Evolutionary conservation across 371 early-diverging fungal species (phyloP).

Genomic region (Mucor mucedo): DNA sequence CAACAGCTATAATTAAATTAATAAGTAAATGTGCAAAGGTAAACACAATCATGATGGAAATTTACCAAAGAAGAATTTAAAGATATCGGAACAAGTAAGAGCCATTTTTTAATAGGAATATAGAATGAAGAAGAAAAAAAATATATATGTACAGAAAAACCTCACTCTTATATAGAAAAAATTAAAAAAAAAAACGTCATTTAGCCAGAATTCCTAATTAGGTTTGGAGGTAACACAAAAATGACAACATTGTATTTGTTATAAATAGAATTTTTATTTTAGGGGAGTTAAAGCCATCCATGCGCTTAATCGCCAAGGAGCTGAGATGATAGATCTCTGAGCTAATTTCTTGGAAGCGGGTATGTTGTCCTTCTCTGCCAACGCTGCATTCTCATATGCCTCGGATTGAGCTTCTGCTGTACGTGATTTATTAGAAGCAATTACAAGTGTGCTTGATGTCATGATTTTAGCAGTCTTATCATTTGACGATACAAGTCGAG

Average conservation of each 20-base stretch:
- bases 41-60: background rate
- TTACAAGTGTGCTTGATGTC: slow-evolving; percentile 36
- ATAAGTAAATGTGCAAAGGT: background rate
- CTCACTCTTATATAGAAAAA: slow-evolving; percentile 4
- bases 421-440: slow-evolving; percentile 20
- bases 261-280: background rate
- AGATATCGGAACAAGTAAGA: slow-evolving; percentile 51
- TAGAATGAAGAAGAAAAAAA: slow-evolving; percentile 5
- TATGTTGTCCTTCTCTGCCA: slow-evolving; percentile 15
- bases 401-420: slow-evolving; percentile 42
- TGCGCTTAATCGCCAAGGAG: slow-evolving; percentile 58
- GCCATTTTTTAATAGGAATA: slow-evolving; percentile 27
- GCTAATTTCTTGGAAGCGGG: slow-evolving; percentile 38
- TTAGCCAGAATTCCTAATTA: background rate
- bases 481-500: slow-evolving; percentile 22
- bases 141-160: background rate
- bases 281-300: slow-evolving; percentile 37
- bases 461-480: slow-evolving; percentile 23
- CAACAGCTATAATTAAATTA: slow-evolving; percentile 14
- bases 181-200: slow-evolving; percentile 11
- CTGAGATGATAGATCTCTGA: slow-evolving; percentile 56
- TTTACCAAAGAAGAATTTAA: slow-evolving; percentile 47
- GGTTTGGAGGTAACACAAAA: background rate
- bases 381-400: slow-evolving; percentile 48
- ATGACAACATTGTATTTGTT: slow-evolving; percentile 5